Evolutionary conservation across 2,329 filamentous ascomycete species (phyloP).

Genomic region (Fusarium coffeatum): DNA sequence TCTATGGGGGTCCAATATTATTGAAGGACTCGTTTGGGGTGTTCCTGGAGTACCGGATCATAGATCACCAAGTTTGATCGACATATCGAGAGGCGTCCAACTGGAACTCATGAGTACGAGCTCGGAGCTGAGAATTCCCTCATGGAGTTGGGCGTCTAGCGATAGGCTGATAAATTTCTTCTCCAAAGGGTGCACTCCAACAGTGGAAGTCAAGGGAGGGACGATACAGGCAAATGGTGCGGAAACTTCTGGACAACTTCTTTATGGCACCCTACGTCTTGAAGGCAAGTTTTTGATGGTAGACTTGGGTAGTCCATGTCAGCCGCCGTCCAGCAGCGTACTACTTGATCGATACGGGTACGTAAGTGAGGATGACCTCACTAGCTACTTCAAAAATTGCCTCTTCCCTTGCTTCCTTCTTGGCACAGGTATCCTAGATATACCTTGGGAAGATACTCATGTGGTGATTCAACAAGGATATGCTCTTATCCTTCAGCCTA

Average conservation of each 20-base stretch:
- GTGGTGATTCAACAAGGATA: not conserved
- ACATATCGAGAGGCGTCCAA: not conserved
- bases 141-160: slow-evolving; percentile 3
- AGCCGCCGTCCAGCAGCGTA: not conserved
- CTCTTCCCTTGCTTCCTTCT: not conserved
- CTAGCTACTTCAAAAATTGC: not conserved
- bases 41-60: not conserved
- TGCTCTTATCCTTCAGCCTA: slow-evolving; percentile 3
- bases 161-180: not conserved
- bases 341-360: not conserved
- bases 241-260: not conserved
- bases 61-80: not conserved
- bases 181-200: not conserved
- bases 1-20: not conserved
- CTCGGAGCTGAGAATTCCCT: not conserved
- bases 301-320: not conserved
- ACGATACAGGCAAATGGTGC: not conserved
- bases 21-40: not conserved
- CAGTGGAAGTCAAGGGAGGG: not conserved
- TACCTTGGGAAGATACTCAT: too few relatives aligned
- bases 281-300: not conserved
- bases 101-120: too few relatives aligned
- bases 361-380: not conserved
- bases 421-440: not conserved
- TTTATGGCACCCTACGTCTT: not conserved